Base-by-base conservation (phyloP, 176 grass and related monocot species). In the Carex parvula region DNA sequence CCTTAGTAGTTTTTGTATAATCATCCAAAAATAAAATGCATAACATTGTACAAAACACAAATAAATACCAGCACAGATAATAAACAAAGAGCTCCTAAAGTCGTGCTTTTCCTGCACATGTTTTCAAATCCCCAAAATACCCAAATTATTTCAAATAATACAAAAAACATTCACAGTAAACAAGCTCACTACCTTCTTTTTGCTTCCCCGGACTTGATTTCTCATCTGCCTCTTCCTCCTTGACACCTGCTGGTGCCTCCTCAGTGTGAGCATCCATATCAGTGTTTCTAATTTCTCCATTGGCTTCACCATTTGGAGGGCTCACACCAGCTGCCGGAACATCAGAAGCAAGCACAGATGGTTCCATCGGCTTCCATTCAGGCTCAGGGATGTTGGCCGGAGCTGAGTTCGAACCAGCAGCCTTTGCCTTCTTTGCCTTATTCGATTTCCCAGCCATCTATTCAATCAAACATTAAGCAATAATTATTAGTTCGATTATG, bases 371-470 rank as follows among this genome's bases (percentile, higher is more conserved):
- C 42, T 86, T 86, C 33, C 39, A 39, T 81, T 84, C 73, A 16
- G 81, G 80, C 53, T 95, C 95, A 0, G 76, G 62, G 2, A 81
- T 4, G 33, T 14, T 75, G 42, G 32, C 44, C 73, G 84, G 83
- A 69, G 46, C 81, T 1, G 64, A n/a, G 52, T 32, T 78, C 2
- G 64, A 60, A 32, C 57, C 81, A 57, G 83, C 64, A 4, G 88
- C 85, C 83, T 87, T 95, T 10, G 81, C 88, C 88, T 94, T 96
- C 63, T 81, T 99, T 37, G 79, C 83, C 30, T 88, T 92, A 71
- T 95, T 99, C 18, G 93, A 95, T 81, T 96, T 99, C 56, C 97
- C 97, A 84, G 93, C 97, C 97, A 99, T 99, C 86, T 81, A 59
- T 84, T 84, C 87, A 88, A 58, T 37, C 53, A 35, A 59, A 29